Evolutionary conservation across 495 filamentous ascomycete genomes (phyloP).

Genomic region (Wilcoxina mikolae): DNA sequence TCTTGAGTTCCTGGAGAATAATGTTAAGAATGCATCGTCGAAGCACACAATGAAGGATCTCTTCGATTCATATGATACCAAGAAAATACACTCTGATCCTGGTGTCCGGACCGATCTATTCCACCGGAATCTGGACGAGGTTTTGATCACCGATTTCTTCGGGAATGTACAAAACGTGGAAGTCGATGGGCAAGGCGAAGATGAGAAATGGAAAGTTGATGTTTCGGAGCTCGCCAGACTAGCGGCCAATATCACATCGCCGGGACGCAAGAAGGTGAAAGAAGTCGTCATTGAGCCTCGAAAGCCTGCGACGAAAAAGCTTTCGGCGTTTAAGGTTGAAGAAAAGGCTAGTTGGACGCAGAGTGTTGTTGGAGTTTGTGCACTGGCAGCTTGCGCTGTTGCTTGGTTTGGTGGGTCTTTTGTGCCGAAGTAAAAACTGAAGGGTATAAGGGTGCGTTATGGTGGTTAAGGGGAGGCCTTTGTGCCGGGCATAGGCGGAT

Average conservation of each 20-base stretch:
- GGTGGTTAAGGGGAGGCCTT: background rate
- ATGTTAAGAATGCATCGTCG: constrained; percentile 64
- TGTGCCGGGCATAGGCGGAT: background rate
- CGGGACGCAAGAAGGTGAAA: constrained; percentile 4
- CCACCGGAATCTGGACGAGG: constrained; percentile 40
- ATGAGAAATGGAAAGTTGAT: constrained; percentile 57
- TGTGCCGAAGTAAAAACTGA: background rate
- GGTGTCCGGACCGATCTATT: constrained; percentile 93
- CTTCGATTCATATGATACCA: constrained; percentile 88
- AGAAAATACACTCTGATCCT: constrained; percentile 82
- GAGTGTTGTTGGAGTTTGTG: constrained; percentile 23
- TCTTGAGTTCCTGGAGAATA: constrained; percentile 86
- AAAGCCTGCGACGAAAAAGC: constrained; percentile 15
- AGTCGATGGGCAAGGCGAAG: constrained; percentile 46
- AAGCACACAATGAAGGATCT: constrained; percentile 83
- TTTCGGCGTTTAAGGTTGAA: constrained; percentile 22
- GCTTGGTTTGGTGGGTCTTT: constrained; percentile 25
- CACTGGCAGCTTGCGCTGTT: constrained; percentile 18
- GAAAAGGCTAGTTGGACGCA: constrained; percentile 22
- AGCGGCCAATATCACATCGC: constrained; percentile 21
- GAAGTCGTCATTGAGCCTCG: background rate
- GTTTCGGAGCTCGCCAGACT: constrained; percentile 43
- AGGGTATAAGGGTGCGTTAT: background rate
- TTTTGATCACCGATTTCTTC: constrained; percentile 83
- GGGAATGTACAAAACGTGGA: constrained; percentile 96